phyloP scores from a whole-genome alignment of 768 basidiomycete species.

The Plicaturopsis crispa region DNA sequence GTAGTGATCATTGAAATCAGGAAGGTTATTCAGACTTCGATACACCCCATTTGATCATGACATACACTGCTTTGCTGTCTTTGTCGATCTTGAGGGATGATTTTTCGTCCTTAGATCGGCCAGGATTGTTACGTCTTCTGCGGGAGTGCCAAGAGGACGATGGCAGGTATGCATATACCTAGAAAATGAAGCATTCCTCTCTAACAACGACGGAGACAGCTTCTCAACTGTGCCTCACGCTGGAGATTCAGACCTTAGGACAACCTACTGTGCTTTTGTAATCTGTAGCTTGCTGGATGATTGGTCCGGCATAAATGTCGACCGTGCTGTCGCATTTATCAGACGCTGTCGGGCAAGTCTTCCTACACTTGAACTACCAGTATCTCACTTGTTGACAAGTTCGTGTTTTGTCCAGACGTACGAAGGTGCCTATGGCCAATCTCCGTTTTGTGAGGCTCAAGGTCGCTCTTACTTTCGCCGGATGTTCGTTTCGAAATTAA shows the following conservation, averaged over 20 bases:
- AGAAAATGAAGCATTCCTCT: too few relatives aligned
- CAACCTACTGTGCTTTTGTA: constrained; percentile 82
- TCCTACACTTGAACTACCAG: neutral
- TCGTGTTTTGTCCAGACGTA: constrained; percentile 55
- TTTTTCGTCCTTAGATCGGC: constrained; percentile 60
- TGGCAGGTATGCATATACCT: constrained; percentile 74
- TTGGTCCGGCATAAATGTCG: constrained; percentile 67
- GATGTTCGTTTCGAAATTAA: neutral
- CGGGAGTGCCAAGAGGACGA: constrained; percentile 67
- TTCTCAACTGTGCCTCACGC: constrained; percentile 66
- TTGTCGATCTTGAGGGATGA: constrained; percentile 87
- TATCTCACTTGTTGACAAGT: neutral
- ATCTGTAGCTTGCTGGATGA: constrained; percentile 74
- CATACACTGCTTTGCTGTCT: constrained; percentile 82
- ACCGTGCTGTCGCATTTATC: constrained; percentile 57
- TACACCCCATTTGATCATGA: constrained; percentile 83
- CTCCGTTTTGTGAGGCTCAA: constrained; percentile 76
- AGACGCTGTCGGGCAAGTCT: constrained; percentile 59
- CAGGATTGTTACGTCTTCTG: constrained; percentile 62
- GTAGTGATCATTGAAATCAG: too few relatives aligned
- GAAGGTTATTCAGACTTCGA: constrained; percentile 43
- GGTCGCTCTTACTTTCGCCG: constrained; percentile 35
- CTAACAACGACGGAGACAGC: too few relatives aligned
- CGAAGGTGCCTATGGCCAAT: constrained; percentile 89
- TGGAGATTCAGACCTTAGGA: constrained; percentile 73